These are phyloP conservation scores for Avena sativa DNA, from an alignment of 176 grass and related monocot genomes.

Conservation along the genomic window DNA sequence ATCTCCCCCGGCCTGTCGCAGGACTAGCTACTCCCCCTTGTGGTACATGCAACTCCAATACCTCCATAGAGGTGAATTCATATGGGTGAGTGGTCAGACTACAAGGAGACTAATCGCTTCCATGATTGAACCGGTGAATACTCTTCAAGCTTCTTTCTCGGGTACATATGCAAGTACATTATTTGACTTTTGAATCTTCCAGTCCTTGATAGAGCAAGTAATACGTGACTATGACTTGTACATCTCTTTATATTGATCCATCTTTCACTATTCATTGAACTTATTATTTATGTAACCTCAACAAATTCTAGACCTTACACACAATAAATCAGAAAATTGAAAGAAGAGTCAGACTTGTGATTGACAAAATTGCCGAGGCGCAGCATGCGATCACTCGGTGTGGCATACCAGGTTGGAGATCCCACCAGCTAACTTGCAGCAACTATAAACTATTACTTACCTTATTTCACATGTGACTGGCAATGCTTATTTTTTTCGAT, in stretches of 20 bases:
- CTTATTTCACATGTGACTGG: neutral
- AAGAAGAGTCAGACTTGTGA: constrained; percentile 67
- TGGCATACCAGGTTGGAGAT: constrained; percentile 67
- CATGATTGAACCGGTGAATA: too few species aligned
- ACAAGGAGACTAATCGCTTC: too few species aligned
- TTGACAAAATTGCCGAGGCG: constrained; percentile 81
- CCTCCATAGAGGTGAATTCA: too few species aligned
- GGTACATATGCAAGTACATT: too few species aligned
- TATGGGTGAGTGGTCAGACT: too few species aligned
- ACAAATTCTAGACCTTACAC: constrained; percentile 72
- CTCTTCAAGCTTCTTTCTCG: too few species aligned
- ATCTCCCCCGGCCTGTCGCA: too few species aligned
- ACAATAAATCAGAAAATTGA: constrained; percentile 76
- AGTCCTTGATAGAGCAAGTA: too few species aligned
- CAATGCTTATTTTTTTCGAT: neutral
- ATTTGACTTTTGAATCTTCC: too few species aligned
- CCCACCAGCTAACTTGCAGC: neutral
- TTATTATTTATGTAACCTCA: neutral
- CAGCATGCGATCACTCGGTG: constrained; percentile 79
- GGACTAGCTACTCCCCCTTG: too few species aligned
- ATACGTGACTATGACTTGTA: too few species aligned
- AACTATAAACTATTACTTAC: neutral
- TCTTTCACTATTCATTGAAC: neutral
- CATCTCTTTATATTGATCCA: constrained; percentile 12
- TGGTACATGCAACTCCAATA: too few species aligned